Conservation (phyloP, 176 grass and related monocot genomes). For the maize (Zea mays) region Zm-B73-REFERENCE-NAM-5.0 NC_050098.1:233259001-233259500, state of each 20-base stretch:
- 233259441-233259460: neutral
- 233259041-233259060: neutral
- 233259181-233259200: too few relatives aligned
- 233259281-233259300: neutral
- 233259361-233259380: neutral
- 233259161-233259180: neutral
- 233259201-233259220: too few relatives aligned
- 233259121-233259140: conserved; percentile 33
- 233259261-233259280: too few relatives aligned
- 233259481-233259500: neutral
- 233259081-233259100: conserved; percentile 33
- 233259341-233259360: neutral
- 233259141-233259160: conserved; percentile 19
- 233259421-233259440: neutral
- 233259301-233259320: neutral
- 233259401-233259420: neutral
- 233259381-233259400: neutral
- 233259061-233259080: neutral
- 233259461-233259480: neutral
- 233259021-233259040: conserved; percentile 14
- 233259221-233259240: too few relatives aligned
- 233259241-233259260: too few relatives aligned
- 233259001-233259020: conserved; percentile 21
- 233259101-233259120: conserved; percentile 16
- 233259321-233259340: neutral